phyloP scores from a whole-genome alignment of 2,329 filamentous ascomycete species.

The Talaromyces sp. region DNA sequence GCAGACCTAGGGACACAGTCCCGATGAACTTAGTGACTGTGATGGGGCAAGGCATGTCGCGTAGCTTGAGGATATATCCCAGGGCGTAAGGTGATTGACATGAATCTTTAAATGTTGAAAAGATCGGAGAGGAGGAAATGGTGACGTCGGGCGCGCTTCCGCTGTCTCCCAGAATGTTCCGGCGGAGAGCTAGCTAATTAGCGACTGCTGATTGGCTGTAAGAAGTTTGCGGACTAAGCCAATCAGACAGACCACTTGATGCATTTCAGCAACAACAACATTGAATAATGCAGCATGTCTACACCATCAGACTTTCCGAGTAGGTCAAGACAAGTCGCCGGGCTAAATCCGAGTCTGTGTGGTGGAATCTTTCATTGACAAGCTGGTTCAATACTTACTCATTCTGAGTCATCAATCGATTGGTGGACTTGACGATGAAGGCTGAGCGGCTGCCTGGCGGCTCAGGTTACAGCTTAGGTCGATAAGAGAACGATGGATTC shows the following conservation, averaged over 20 bases:
- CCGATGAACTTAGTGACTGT: slow-evolving; percentile 88
- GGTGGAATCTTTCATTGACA: not conserved
- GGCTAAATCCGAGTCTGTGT: not conserved
- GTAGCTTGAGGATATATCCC: not conserved
- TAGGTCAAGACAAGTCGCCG: not conserved
- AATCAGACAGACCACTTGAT: not conserved
- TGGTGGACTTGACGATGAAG: not conserved
- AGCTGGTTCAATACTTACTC: not conserved
- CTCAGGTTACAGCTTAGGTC: not conserved
- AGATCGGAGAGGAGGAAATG: not conserved
- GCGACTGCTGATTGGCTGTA: slow-evolving; percentile 3
- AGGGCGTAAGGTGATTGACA: not conserved
- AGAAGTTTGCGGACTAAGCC: not conserved
- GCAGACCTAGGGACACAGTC: slow-evolving; percentile 78
- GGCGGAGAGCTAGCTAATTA: slow-evolving; percentile 6
- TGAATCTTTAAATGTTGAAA: not conserved
- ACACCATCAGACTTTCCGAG: not conserved
- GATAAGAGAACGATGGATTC: not conserved
- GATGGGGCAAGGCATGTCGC: slow-evolving; percentile 63
- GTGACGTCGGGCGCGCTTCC: slow-evolving; percentile 13
- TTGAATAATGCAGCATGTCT: not conserved
- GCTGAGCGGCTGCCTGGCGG: not conserved
- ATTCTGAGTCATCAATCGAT: slow-evolving; percentile 9
- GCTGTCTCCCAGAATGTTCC: slow-evolving; percentile 5
- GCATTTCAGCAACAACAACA: not conserved